Evolutionary conservation across 176 grass and related monocot genomes (phyloP).

Genomic region (Carex littledalei): DNA sequence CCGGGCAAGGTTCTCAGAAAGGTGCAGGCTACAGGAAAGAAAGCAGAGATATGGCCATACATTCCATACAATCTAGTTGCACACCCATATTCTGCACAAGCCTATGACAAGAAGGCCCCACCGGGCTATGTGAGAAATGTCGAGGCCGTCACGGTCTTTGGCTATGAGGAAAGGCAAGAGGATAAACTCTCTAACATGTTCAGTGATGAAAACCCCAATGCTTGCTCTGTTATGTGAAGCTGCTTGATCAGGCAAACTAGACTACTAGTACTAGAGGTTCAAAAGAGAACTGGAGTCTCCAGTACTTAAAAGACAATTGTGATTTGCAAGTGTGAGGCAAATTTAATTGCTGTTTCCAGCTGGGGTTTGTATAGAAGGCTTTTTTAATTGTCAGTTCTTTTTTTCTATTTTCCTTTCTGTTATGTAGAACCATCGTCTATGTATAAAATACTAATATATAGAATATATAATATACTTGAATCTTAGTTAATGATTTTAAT

Average conservation of each 20-base stretch:
- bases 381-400: not conserved
- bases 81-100: conserved; percentile 46
- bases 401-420: not conserved
- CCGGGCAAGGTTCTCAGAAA: conserved; percentile 51
- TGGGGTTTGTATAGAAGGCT: not conserved
- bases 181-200: conserved; percentile 67
- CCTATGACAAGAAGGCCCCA: conserved; percentile 85
- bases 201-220: conserved; percentile 91
- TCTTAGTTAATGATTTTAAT: not conserved
- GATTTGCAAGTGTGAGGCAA: not conserved
- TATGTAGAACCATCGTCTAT: not conserved
- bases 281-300: not conserved
- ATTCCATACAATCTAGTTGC: conserved; percentile 75
- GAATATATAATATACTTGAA: conserved; percentile 10
- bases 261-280: not conserved
- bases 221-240: conserved; percentile 75
- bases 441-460: conserved; percentile 7
- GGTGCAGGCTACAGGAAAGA: conserved; percentile 56
- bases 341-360: not conserved
- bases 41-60: conserved; percentile 74
- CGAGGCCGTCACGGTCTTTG: conserved; percentile 40
- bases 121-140: conserved; percentile 65
- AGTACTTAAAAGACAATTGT: not conserved
- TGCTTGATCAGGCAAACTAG: not conserved
- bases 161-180: conserved; percentile 35